Percentiles rank a stretch among this genome's conserved stretches.
phyloP scores from a whole-genome alignment of 257 asterid species.

The Lavandula angustifolia region DNA sequence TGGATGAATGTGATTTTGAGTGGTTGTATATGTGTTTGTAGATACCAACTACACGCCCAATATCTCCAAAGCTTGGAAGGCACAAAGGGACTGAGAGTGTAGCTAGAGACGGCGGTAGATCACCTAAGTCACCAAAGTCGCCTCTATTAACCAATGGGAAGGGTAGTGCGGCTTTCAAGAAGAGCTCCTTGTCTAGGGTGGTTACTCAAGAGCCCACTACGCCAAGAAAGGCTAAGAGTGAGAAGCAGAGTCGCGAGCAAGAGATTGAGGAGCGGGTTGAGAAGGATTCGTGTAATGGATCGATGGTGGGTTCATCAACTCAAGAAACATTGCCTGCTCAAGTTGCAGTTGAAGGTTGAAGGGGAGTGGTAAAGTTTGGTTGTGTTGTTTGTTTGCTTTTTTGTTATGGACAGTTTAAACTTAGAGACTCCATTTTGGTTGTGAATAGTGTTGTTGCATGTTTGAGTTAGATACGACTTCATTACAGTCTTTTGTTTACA shows the following conservation, averaged over 20 bases:
- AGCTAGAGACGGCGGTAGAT: slow-evolving; percentile 35
- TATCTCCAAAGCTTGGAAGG: slow-evolving; percentile 88
- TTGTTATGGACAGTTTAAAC: background rate
- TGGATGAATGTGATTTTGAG: slow-evolving; percentile 15
- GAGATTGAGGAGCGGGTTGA: slow-evolving; percentile 5
- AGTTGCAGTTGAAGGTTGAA: slow-evolving; percentile 51
- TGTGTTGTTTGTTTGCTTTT: background rate
- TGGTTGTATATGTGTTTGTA: slow-evolving; percentile 44
- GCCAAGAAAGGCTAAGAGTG: slow-evolving; percentile 36
- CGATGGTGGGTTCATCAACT: slow-evolving; percentile 25
- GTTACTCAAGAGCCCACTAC: slow-evolving; percentile 35
- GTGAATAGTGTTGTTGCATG: slow-evolving; percentile 41
- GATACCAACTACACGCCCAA: slow-evolving; percentile 81
- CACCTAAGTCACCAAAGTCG: slow-evolving; percentile 31
- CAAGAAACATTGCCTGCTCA: slow-evolving; percentile 38
- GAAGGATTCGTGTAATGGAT: slow-evolving; percentile 24
- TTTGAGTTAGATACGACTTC: slow-evolving; percentile 13
- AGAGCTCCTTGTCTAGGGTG: slow-evolving; percentile 46
- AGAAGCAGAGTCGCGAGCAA: slow-evolving; percentile 11
- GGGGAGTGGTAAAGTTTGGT: background rate
- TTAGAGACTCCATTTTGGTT: background rate
- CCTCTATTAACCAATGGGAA: slow-evolving; percentile 35
- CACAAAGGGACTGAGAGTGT: slow-evolving; percentile 46
- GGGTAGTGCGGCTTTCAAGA: slow-evolving; percentile 35
- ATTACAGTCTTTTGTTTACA: no score